These are phyloP conservation scores for Millerozyma miso DNA, from an alignment of 805 yeast genomes.

Conservation along the genomic window DNA sequence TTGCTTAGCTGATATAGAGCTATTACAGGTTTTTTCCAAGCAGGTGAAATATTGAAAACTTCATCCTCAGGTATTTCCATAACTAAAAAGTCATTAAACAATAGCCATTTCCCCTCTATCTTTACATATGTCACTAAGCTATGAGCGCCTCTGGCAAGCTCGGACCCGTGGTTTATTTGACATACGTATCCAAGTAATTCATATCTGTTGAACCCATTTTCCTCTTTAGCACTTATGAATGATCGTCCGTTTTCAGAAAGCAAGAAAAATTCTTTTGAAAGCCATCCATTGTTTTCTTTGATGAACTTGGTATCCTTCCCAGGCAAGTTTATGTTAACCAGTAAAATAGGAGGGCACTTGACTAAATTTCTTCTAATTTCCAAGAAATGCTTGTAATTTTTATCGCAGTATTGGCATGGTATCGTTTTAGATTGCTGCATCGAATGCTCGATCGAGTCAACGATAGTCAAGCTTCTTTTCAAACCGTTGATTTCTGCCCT, in stretches of 20 bases:
- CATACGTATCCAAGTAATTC: slow-evolving; percentile 69
- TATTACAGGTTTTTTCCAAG: slow-evolving; percentile 84
- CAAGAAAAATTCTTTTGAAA: slow-evolving; percentile 29
- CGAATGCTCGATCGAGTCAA: slow-evolving; percentile 59
- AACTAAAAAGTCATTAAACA: slow-evolving; percentile 91
- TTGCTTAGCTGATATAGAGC: slow-evolving; percentile 54
- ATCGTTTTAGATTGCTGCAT: slow-evolving; percentile 49
- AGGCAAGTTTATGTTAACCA: slow-evolving; percentile 54
- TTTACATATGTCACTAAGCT: slow-evolving; percentile 59
- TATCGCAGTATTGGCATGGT: slow-evolving; percentile 46
- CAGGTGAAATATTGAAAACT: slow-evolving; percentile 62
- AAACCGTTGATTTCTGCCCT: background rate
- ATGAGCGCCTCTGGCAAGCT: slow-evolving; percentile 38
- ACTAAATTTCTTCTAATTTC: slow-evolving; percentile 50
- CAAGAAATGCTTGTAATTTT: slow-evolving; percentile 30
- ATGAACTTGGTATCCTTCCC: slow-evolving; percentile 51
- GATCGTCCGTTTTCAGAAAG: slow-evolving; percentile 36
- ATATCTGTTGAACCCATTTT: slow-evolving; percentile 39
- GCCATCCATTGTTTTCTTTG: slow-evolving; percentile 54
- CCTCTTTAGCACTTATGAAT: background rate
- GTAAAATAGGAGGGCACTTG: slow-evolving; percentile 61
- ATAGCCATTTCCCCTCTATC: slow-evolving; percentile 59
- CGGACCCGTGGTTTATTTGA: slow-evolving; percentile 50
- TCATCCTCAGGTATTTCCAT: slow-evolving; percentile 70
- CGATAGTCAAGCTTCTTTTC: slow-evolving; percentile 32